Evolutionary conservation across 192 early-diverging fungal species (phyloP), one percentile per base, ranked within the genome.

Genomic region (Pecoramyces ruminantium): DNA sequence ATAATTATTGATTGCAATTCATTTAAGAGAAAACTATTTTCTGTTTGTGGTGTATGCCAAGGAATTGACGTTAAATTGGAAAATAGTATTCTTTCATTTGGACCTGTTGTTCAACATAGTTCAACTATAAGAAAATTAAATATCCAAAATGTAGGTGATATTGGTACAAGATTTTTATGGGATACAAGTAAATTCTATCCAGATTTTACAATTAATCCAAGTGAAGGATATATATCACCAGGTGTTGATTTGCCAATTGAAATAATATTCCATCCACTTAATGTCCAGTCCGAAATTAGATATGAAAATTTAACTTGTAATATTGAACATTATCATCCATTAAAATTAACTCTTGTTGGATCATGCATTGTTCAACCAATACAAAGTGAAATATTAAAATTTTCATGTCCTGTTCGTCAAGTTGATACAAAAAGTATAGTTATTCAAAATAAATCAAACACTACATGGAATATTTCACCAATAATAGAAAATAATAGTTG

Each of bases 201-300:
- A 0, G 88, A 89, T 67, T 91, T 91, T 81, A 82, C 89, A 15
- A 87, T 91, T 40, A 85, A 88, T 15, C 87, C 90, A n/a, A 80
- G 84, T 15, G 89, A 91, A 79, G 90, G 89, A 2, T 91, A 91
- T 79, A 91, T 91, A 77, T 90, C 90, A 4, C 90, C 90, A 16
- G 88, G 89, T 30, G 88, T 91, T 87, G 89, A 91, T 29, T 81
- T 91, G 25, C 83, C 88, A 42, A 78, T 91, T 30, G 90, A 91
- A 79, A 87, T 91, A 29, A 85, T 85, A 2, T 91, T 91, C 83
- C 89, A 89, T 80, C 90, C 90, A 27, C 77, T 78, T 17, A 86
- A 88, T 42, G 34, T 91, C n/a, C 88, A 87, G 79, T 84, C 86
- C 30, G 89, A 89, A 78, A 87, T 91, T 29, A 84, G 89, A 11